These are phyloP conservation scores for Saccharomyces eubayanus DNA, from an alignment of 805 yeast genomes.

Conservation along the genomic window DNA sequence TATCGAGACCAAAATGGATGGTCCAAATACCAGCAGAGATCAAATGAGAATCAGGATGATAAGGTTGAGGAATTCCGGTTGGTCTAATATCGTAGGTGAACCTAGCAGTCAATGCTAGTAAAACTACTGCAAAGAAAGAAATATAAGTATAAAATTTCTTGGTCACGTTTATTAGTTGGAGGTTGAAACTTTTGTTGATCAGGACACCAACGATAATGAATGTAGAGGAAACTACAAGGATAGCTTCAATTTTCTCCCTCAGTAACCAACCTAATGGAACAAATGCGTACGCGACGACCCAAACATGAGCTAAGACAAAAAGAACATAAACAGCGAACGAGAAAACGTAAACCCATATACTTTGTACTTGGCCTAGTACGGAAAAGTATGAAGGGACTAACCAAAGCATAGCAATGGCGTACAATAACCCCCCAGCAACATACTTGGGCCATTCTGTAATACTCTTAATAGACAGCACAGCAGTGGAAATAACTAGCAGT, in stretches of 20 bases:
- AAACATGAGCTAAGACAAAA: slow-evolving; percentile 72
- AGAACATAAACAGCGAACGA: slow-evolving; percentile 44
- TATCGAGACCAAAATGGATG: slow-evolving; percentile 92
- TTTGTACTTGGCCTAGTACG: slow-evolving; percentile 45
- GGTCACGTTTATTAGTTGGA: not conserved
- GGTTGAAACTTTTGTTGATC: slow-evolving; percentile 2
- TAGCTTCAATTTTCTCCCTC: slow-evolving; percentile 80
- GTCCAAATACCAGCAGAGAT: slow-evolving; percentile 98
- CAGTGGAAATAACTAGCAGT: slow-evolving; percentile 26
- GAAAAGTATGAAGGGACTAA: slow-evolving; percentile 57
- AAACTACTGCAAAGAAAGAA: slow-evolving; percentile 10
- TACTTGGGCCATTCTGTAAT: slow-evolving; percentile 27
- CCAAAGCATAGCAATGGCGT: slow-evolving; percentile 55
- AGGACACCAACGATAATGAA: slow-evolving; percentile 47
- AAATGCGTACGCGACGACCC: slow-evolving; percentile 97
- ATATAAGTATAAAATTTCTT: slow-evolving; percentile 13
- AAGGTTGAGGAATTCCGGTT: slow-evolving; percentile 51
- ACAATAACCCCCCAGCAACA: slow-evolving; percentile 59
- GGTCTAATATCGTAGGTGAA: slow-evolving; percentile 24
- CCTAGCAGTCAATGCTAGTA: slow-evolving; percentile 13
- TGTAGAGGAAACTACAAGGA: slow-evolving; percentile 49
- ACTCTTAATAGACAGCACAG: slow-evolving; percentile 14
- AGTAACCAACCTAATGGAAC: slow-evolving; percentile 88
- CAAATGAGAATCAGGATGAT: slow-evolving; percentile 56
- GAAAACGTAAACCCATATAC: slow-evolving; percentile 45